Evolutionary conservation across 257 asterid species (phyloP).

Genomic region (Cynanchum wilfordii): DNA sequence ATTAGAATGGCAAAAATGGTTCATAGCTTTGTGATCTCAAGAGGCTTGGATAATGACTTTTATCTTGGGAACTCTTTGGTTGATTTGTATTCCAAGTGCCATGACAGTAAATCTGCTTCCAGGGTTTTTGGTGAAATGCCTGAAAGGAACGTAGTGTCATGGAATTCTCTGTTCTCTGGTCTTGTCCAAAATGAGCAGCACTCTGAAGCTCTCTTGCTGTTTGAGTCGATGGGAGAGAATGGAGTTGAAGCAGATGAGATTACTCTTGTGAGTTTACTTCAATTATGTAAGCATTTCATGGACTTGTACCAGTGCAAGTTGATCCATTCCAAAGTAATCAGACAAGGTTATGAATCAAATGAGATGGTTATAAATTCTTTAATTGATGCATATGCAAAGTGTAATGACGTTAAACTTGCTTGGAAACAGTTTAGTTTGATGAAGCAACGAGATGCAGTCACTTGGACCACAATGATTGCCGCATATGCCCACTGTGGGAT

Average conservation of each 20-base stretch:
- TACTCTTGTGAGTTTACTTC: conserved; percentile 73
- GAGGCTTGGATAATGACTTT: conserved; percentile 60
- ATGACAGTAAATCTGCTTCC: conserved; percentile 51
- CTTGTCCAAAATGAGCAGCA: conserved; percentile 55
- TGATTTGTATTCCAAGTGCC: conserved; percentile 81
- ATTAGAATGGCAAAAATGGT: conserved; percentile 46
- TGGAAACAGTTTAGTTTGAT: conserved; percentile 53
- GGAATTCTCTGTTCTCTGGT: conserved; percentile 81
- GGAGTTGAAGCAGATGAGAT: conserved; percentile 64
- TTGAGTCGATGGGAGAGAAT: conserved; percentile 46
- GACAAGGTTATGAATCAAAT: conserved; percentile 48
- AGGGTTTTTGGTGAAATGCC: conserved; percentile 54
- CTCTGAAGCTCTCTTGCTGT: conserved; percentile 47
- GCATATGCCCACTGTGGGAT: conserved; percentile 68
- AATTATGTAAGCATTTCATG: conserved; percentile 45
- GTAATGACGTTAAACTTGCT: conserved; percentile 48
- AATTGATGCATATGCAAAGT: conserved; percentile 75
- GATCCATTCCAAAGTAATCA: conserved; percentile 52
- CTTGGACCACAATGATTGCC: conserved; percentile 95
- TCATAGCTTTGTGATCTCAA: conserved; percentile 47
- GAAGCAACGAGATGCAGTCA: conserved; percentile 50
- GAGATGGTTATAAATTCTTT: conserved; percentile 68
- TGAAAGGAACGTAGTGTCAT: conserved; percentile 53
- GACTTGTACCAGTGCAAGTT: conserved; percentile 52
- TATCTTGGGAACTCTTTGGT: conserved; percentile 67